These are phyloP conservation scores for Calamus simplicifolius DNA, from an alignment of 176 grass and related monocot species.

Conservation along the genomic window DNA sequence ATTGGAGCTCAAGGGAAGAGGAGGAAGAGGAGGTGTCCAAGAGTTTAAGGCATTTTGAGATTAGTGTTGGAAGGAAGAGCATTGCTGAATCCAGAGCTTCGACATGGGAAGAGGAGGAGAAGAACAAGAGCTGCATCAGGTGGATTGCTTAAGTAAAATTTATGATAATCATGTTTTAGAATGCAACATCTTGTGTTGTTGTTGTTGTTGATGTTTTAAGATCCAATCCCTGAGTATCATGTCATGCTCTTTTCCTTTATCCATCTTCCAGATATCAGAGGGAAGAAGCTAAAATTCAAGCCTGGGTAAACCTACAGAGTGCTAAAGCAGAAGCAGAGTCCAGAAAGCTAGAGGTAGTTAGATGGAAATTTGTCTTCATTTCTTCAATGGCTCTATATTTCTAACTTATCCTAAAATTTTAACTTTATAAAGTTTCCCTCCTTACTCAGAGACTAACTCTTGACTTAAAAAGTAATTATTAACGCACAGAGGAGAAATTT, in stretches of 20 bases:
- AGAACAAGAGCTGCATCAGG: constrained; percentile 90
- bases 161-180: neutral
- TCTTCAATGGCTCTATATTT: too few species aligned
- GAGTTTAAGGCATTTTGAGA: constrained; percentile 88
- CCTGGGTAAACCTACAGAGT: constrained; percentile 92
- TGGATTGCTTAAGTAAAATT: constrained; percentile 9
- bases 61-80: constrained; percentile 37
- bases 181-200: too few species aligned
- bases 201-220: too few species aligned
- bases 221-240: neutral
- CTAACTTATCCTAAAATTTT: too few species aligned
- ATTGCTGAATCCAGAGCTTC: constrained; percentile 36
- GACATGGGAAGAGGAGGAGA: constrained; percentile 86
- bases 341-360: constrained; percentile 80
- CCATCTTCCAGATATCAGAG: constrained; percentile 65
- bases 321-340: constrained; percentile 97
- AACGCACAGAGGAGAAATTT: too few species aligned
- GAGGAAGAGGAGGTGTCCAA: constrained; percentile 91
- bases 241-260: neutral
- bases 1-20: constrained; percentile 93
- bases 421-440: too few species aligned
- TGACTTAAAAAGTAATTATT: too few species aligned
- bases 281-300: constrained; percentile 94
- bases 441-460: too few species aligned
- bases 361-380: too few species aligned